These are phyloP conservation scores for Thelonectria rubi DNA, from an alignment of 2,329 filamentous ascomycete species.

Conservation along the genomic window DNA sequence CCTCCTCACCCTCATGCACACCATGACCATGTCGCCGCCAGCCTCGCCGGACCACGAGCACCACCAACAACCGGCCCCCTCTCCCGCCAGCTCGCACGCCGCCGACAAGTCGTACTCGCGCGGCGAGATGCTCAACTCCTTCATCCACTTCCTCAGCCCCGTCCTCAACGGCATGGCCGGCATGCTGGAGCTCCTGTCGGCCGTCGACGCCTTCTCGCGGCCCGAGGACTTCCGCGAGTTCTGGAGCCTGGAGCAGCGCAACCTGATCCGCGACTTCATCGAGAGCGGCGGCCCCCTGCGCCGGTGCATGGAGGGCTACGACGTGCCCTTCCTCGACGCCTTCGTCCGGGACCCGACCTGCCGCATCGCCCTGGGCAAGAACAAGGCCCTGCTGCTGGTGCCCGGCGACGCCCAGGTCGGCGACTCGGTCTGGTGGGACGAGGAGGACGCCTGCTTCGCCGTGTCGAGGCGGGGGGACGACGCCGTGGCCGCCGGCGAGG, in stretches of 20 bases:
- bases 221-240: conserved; percentile 49
- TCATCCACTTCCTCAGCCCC: conserved; percentile 43
- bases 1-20: conserved; percentile 48
- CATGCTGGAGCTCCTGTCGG: conserved; percentile 45
- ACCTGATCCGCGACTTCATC: conserved; percentile 47
- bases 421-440: conserved; percentile 41
- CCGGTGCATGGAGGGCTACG: conserved; percentile 38
- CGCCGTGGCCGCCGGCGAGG: conserved; percentile 29
- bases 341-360: conserved; percentile 40
- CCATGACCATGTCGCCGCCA: conserved; percentile 46
- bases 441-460: conserved; percentile 32
- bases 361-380: conserved; percentile 41
- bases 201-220: conserved; percentile 44
- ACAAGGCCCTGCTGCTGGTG: conserved; percentile 41
- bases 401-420: conserved; percentile 41
- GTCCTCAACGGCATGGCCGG: conserved; percentile 50
- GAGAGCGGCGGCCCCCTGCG: conserved; percentile 39
- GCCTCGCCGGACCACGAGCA: conserved; percentile 22
- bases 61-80: background rate
- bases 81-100: background rate
- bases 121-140: conserved; percentile 45
- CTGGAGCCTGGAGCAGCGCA: conserved; percentile 47
- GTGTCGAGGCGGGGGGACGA: conserved; percentile 35
- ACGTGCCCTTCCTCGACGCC: conserved; percentile 39
- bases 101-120: conserved; percentile 32